phyloP scores from a whole-genome alignment of 1,284 basidiomycete genomes.

The Kwoniella shivajii region DNA sequence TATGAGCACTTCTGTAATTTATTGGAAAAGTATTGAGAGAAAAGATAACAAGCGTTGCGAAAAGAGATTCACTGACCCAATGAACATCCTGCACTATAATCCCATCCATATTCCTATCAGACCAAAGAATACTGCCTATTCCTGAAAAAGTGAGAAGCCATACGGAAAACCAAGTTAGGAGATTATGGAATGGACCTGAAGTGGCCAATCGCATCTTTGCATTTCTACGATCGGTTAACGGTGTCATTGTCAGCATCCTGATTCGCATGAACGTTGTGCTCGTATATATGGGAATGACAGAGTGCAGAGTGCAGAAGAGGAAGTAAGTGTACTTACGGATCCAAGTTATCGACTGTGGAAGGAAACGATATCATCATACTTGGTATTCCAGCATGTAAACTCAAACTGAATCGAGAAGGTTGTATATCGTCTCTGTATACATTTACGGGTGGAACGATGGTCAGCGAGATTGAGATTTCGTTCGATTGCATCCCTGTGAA shows the following conservation, averaged over 20 bases:
- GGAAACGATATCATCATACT: slow-evolving; percentile 46
- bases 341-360: slow-evolving; percentile 32
- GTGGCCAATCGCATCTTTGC: slow-evolving; percentile 44
- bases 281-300: background rate
- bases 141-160: slow-evolving; percentile 23
- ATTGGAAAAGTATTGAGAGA: background rate
- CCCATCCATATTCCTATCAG: slow-evolving; percentile 25
- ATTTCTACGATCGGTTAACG: slow-evolving; percentile 18
- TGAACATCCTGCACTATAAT: slow-evolving; percentile 34
- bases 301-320: too few species aligned
- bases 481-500: too few species aligned
- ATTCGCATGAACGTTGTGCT: background rate
- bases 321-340: slow-evolving; percentile 27
- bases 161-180: slow-evolving; percentile 36
- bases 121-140: slow-evolving; percentile 35
- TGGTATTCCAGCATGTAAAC: slow-evolving; percentile 38
- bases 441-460: background rate
- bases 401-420: slow-evolving; percentile 36
- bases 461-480: background rate
- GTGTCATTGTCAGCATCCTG: background rate
- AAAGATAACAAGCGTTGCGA: background rate
- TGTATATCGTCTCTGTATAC: slow-evolving; percentile 38
- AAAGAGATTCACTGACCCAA: slow-evolving; percentile 22
- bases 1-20: background rate
- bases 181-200: slow-evolving; percentile 49